Evolutionary conservation across 768 basidiomycete genomes (phyloP).

Genomic region (Lactarius trivialis): DNA sequence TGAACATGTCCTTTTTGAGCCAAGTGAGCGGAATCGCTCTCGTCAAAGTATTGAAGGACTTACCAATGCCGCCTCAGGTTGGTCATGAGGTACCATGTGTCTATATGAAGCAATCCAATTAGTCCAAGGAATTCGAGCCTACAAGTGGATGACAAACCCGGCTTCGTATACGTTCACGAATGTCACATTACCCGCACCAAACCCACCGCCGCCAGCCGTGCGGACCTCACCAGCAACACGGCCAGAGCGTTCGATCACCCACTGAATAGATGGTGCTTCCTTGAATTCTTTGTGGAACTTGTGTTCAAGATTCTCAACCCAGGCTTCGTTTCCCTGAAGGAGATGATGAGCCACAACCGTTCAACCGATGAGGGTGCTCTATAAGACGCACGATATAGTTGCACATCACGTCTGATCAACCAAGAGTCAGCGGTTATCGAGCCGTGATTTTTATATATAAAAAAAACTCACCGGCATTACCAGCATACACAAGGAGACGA

Average conservation of each 20-base stretch:
- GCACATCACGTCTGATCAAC: constrained; percentile 62
- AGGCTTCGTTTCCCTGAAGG: constrained; percentile 67
- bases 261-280: constrained; percentile 43
- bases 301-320: constrained; percentile 60
- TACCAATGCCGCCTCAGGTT: constrained; percentile 80
- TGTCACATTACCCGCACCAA: constrained; percentile 75
- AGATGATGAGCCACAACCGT: not conserved
- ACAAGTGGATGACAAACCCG: constrained; percentile 45
- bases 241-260: constrained; percentile 47
- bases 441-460: not conserved
- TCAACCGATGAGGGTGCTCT: not conserved
- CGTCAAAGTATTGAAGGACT: constrained; percentile 25
- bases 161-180: constrained; percentile 75
- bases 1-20: constrained; percentile 47
- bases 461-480: constrained; percentile 50
- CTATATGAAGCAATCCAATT: constrained; percentile 32
- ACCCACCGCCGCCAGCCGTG: constrained; percentile 56
- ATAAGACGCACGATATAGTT: constrained; percentile 57
- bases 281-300: constrained; percentile 57
- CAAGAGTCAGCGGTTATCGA: not conserved
- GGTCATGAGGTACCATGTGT: constrained; percentile 88
- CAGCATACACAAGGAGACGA: constrained; percentile 83
- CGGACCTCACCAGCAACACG: constrained; percentile 62
- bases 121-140: not conserved
- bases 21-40: constrained; percentile 4